Conservation (phyloP, 768 basidiomycete genomes). For the Artomyces pyxidatus region DNA sequence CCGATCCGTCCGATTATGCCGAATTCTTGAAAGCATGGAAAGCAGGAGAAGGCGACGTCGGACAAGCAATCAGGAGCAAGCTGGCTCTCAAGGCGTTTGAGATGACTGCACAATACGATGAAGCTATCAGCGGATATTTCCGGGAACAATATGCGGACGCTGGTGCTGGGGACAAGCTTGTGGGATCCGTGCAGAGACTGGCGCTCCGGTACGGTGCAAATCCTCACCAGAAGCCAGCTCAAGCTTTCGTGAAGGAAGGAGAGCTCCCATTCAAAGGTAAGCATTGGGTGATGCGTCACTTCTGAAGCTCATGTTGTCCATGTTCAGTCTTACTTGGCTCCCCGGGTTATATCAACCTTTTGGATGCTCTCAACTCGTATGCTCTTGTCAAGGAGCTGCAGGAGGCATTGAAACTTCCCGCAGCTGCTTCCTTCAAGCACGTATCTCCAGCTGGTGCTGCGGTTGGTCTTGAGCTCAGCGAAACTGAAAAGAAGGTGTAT, state of each 20-base stretch:
- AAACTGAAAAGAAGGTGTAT: constrained; percentile 87
- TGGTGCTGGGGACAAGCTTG: constrained; percentile 57
- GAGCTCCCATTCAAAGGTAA: constrained; percentile 90
- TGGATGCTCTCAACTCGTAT: constrained; percentile 96
- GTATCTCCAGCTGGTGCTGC: constrained; percentile 98
- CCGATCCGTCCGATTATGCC: constrained; percentile 82
- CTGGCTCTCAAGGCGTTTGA: constrained; percentile 97
- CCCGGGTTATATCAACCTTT: constrained; percentile 96
- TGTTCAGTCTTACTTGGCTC: constrained; percentile 77
- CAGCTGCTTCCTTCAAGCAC: constrained; percentile 99
- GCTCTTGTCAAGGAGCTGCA: constrained; percentile 93
- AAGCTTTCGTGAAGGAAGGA: constrained; percentile 86
- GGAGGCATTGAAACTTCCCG: constrained; percentile 79
- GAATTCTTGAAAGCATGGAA: constrained; percentile 75
- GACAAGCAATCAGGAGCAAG: constrained; percentile 60
- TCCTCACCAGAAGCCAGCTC: constrained; percentile 97
- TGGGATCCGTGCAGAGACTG: constrained; percentile 72
- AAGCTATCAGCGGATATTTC: constrained; percentile 94
- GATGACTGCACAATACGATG: constrained; percentile 91
- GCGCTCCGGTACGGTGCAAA: constrained; percentile 93
- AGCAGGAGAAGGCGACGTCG: constrained; percentile 66
- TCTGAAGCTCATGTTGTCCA: neutral
- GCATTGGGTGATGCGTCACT: neutral
- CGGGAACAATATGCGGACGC: constrained; percentile 88
- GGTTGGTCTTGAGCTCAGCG: constrained; percentile 76